Conservation (phyloP, 164 flowering plant genomes). For the Vitis rupestris region DNA sequence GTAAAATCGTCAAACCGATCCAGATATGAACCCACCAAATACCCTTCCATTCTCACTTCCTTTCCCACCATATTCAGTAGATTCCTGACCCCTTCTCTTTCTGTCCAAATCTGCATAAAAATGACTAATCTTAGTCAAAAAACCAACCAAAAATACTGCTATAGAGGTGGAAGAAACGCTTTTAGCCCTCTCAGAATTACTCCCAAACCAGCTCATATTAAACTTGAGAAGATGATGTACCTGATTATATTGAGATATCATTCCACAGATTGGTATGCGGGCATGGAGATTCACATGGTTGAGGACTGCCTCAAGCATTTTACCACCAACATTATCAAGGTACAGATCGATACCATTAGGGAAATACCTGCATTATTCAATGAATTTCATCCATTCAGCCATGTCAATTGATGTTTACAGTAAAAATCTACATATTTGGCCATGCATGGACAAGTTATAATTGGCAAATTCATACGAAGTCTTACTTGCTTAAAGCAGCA, state of each 20-base stretch:
- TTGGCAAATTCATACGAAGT: too few species aligned
- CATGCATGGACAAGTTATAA: too few species aligned
- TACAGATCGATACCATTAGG: conserved; percentile 53
- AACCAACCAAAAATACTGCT: too few species aligned
- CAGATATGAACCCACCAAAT: conserved; percentile 31
- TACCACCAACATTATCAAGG: conserved; percentile 49
- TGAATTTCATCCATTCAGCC: too few species aligned
- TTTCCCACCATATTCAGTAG: conserved; percentile 50
- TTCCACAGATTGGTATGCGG: conserved; percentile 43
- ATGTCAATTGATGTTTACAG: too few species aligned
- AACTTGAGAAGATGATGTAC: conserved; percentile 11
- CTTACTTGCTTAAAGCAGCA: conserved; percentile 40
- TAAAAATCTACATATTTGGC: too few species aligned
- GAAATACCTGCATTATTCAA: conserved; percentile 28
- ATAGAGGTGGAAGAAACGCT: too few species aligned
- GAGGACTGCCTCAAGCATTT: conserved; percentile 51
- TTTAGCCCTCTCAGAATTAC: too few species aligned
- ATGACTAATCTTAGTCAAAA: too few species aligned
- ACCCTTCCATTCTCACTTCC: conserved; percentile 51
- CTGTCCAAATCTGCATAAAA: conserved; percentile 35
- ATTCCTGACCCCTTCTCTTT: conserved; percentile 47
- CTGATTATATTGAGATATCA: conserved; percentile 51
- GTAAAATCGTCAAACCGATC: conserved; percentile 36
- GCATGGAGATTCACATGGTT: conserved; percentile 33
- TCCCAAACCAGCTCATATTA: too few species aligned